Conservation (phyloP, 2,329 filamentous ascomycete genomes). For the Exophiala viscosa region DNA sequence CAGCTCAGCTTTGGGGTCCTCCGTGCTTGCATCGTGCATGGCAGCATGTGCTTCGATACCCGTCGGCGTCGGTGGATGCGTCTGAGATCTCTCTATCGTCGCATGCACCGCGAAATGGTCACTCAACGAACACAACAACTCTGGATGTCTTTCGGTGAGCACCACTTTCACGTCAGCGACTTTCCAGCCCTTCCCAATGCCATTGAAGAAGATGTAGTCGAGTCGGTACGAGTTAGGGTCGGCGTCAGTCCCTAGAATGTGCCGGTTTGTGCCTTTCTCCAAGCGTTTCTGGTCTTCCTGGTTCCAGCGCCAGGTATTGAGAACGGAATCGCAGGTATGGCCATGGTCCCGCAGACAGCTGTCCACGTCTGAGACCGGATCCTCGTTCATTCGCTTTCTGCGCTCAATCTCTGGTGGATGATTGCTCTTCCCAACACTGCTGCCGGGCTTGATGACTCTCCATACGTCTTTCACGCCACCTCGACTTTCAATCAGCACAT, state of each 20-base stretch:
- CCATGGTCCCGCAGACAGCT: slow-evolving; percentile 79
- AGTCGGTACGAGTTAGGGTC: slow-evolving; percentile 80
- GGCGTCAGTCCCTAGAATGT: slow-evolving; percentile 60
- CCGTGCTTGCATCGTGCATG: slow-evolving; percentile 6
- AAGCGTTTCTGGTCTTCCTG: slow-evolving; percentile 66
- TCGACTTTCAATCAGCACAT: slow-evolving; percentile 75
- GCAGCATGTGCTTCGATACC: slow-evolving; percentile 14
- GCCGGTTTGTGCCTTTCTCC: slow-evolving; percentile 60
- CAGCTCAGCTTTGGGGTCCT: slow-evolving; percentile 11
- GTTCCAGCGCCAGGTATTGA: slow-evolving; percentile 93
- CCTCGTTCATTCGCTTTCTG: slow-evolving; percentile 45
- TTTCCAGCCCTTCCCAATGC: slow-evolving; percentile 53
- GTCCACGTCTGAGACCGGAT: slow-evolving; percentile 63
- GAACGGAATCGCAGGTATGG: slow-evolving; percentile 76
- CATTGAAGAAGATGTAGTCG: slow-evolving; percentile 82
- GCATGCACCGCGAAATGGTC: slow-evolving; percentile 93
- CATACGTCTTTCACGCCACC: slow-evolving; percentile 78
- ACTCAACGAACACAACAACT: slow-evolving; percentile 78
- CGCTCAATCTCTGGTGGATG: slow-evolving; percentile 65
- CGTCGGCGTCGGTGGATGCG: neutral
- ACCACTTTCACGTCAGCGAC: slow-evolving; percentile 69
- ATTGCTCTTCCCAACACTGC: slow-evolving; percentile 69
- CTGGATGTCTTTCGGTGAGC: slow-evolving; percentile 77
- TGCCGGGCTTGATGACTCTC: slow-evolving; percentile 78
- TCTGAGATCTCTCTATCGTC: slow-evolving; percentile 50